Evolutionary conservation across 345 rosid genomes (phyloP).

Genomic region (Arabidopsis suecica): DNA sequence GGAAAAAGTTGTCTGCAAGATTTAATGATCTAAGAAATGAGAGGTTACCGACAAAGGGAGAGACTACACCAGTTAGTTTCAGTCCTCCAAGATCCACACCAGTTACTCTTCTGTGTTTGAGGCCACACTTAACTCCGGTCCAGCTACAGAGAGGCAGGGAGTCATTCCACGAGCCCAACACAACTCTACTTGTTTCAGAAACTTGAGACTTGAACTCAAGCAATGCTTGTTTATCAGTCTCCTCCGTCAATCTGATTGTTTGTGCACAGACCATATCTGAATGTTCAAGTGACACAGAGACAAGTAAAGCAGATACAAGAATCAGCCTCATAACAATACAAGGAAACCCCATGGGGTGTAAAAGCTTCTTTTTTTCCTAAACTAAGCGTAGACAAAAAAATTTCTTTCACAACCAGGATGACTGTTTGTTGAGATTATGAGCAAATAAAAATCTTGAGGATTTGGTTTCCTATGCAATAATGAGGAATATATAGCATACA

Average conservation of each 20-base stretch:
- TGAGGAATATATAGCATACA: neutral
- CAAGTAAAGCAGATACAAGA: conserved; percentile 23
- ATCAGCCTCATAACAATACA: conserved; percentile 1
- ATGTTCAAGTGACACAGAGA: conserved; percentile 5
- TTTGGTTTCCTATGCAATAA: conserved; percentile 2
- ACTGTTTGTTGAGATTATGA: conserved; percentile 1
- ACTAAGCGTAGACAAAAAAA: neutral
- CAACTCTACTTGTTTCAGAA: conserved; percentile 26
- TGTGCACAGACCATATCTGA: conserved; percentile 25
- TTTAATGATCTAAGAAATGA: conserved; percentile 37
- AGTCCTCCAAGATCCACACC: conserved; percentile 31
- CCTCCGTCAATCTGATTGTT: conserved; percentile 35
- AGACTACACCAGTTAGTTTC: conserved; percentile 29
- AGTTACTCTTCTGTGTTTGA: conserved; percentile 32
- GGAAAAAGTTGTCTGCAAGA: conserved; percentile 37
- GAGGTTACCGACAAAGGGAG: conserved; percentile 46
- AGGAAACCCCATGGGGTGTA: conserved; percentile 13
- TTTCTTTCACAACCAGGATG: neutral
- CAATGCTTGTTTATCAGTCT: conserved; percentile 40
- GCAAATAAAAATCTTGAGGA: neutral
- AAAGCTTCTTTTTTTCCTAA: neutral
- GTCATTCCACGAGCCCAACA: conserved; percentile 41
- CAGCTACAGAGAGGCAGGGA: conserved; percentile 38
- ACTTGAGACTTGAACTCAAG: conserved; percentile 38
- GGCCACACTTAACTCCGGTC: conserved; percentile 34